These are phyloP conservation scores for Aspergillus baeticus DNA, from an alignment of 495 filamentous ascomycete species.

Conservation along the genomic window DNA sequence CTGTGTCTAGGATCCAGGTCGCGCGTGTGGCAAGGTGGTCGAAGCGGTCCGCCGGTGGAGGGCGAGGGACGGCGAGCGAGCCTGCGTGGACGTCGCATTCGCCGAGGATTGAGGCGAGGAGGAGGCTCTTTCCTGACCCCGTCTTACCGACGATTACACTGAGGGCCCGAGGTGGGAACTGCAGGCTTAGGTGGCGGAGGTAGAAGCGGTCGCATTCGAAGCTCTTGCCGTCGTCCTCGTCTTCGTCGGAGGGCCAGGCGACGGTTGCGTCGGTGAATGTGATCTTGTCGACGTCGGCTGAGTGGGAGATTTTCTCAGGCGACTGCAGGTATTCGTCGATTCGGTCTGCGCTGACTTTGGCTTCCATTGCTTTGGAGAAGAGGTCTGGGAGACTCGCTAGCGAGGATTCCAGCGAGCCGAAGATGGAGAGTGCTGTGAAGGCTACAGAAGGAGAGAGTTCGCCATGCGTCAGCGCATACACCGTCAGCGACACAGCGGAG, in stretches of 20 bases:
- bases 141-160: conserved; percentile 56
- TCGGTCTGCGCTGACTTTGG: conserved; percentile 69
- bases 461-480: conserved; percentile 64
- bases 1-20: conserved; percentile 68
- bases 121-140: conserved; percentile 60
- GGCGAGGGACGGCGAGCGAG: conserved; percentile 43
- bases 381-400: conserved; percentile 72
- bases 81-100: conserved; percentile 52
- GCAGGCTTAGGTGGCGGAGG: conserved; percentile 58
- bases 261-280: conserved; percentile 68
- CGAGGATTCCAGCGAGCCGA: conserved; percentile 67
- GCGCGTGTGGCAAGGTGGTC: conserved; percentile 56
- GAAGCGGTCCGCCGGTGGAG: conserved; percentile 34
- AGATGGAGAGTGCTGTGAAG: conserved; percentile 77
- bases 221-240: conserved; percentile 30
- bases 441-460: conserved; percentile 70
- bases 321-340: conserved; percentile 70
- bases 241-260: conserved; percentile 62
- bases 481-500: conserved; percentile 66
- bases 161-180: conserved; percentile 63
- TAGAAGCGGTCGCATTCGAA: conserved; percentile 53
- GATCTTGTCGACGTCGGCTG: conserved; percentile 54
- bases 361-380: conserved; percentile 65
- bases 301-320: conserved; percentile 61
- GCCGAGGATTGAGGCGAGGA: conserved; percentile 59